Evolutionary conservation across 768 basidiomycete genomes (phyloP), one percentile per base, ranked within the genome.

Genomic region (Phylloporus arenicola): DNA sequence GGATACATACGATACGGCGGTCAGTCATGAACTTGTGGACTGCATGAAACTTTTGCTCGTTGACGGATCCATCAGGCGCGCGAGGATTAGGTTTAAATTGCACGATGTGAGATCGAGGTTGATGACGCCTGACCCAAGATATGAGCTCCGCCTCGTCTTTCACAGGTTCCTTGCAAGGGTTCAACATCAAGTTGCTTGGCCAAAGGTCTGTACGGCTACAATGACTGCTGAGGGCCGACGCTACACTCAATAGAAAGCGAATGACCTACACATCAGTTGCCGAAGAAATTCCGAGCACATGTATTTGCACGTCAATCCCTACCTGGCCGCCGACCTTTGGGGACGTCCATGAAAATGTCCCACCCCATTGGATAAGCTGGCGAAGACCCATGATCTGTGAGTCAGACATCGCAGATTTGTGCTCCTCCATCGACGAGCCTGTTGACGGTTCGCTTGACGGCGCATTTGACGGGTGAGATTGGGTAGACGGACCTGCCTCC

Each of bases 191-290:
- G 3, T 58, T 57, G 8, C 55, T 48, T 1, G 84, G 84, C 84
- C 83, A 86, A 0, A 71, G 75, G 2, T 78, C 71, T 7, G 72
- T 54, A 40, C 65, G 77, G 47, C 84, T 86, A 57, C 29, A 35
- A 52, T 33, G 4, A 48, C n/a, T 19, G 25, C 17, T 55, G 38
- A 55, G 50, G 25, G 25, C 7, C 25, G 7, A 25, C 3, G 12
- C 5, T 17, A 53, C 16, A 22, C 31, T 49, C 13, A 27, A 35
- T 11, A 29, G 38, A 43, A 19, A 20, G n/a, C 6, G 13, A 35
- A 43, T 11, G 27, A 68, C 76, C 29, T 58, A 75, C 75, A 71
- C 62, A 27, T 70, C 59, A 11, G 44, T 48, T 14, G 57, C 61
- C 14, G 65, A 47, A 42, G 40, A 9, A 11, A 57, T 5, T 25